phyloP scores from a whole-genome alignment of 805 yeast species.

The Lachancea meyersii region DNA sequence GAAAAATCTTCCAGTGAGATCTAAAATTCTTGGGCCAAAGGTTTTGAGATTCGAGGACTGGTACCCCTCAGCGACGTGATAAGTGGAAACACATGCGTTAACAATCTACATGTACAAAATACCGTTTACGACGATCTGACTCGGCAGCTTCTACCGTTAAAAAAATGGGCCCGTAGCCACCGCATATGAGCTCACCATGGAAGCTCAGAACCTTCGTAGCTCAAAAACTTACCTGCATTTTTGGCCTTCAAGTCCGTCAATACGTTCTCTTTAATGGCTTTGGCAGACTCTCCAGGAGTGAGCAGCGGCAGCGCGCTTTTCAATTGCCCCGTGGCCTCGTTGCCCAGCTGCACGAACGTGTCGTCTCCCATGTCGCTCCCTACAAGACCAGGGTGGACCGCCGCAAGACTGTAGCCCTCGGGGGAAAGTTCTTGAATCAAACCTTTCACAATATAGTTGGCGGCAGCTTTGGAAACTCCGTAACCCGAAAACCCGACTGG shows the following conservation, averaged over 20 bases:
- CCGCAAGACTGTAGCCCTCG: slow-evolving; percentile 27
- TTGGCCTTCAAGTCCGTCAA: slow-evolving; percentile 19
- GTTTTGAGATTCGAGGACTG: no score
- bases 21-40: no score
- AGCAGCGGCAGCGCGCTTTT: slow-evolving; percentile 6
- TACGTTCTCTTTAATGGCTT: slow-evolving; percentile 10
- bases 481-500: slow-evolving; percentile 25
- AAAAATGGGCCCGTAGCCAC: no score
- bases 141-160: no score
- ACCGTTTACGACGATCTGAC: no score
- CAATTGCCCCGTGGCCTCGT: slow-evolving; percentile 5
- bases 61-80: no score
- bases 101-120: no score
- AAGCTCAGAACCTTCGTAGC: slow-evolving; percentile 20
- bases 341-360: not conserved
- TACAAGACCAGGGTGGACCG: slow-evolving; percentile 38
- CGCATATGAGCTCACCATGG: not conserved
- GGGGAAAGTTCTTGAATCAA: slow-evolving; percentile 24
- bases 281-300: slow-evolving; percentile 27
- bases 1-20: no score
- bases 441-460: slow-evolving; percentile 30
- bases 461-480: slow-evolving; percentile 36
- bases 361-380: slow-evolving; percentile 31
- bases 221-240: slow-evolving; percentile 27
- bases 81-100: no score